These are phyloP conservation scores for Tetradesmus obliquus DNA, from an alignment of 139 green algal genomes.

Conservation along the genomic window DNA sequence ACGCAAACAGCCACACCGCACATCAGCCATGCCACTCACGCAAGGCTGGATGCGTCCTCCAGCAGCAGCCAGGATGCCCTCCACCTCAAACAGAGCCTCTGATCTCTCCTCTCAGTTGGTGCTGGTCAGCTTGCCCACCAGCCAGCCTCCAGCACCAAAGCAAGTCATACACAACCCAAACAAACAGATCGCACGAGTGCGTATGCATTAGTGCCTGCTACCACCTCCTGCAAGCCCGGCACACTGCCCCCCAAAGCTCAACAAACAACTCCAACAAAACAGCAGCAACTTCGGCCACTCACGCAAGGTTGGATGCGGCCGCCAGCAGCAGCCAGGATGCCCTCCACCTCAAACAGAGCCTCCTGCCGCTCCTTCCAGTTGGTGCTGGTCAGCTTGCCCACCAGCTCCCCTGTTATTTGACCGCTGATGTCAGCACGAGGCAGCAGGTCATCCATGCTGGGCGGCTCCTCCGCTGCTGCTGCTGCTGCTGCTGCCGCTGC, in stretches of 20 bases:
- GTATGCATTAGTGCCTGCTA: too few species aligned
- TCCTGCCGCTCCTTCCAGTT: slow-evolving; percentile 97
- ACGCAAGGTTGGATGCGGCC: slow-evolving; percentile 66
- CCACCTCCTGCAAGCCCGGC: too few species aligned
- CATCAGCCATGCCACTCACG: not conserved
- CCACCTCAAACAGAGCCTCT: slow-evolving; percentile 85
- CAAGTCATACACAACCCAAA: slow-evolving; percentile 66
- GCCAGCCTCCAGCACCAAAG: slow-evolving; percentile 71
- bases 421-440: slow-evolving; percentile 82
- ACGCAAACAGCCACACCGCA: too few species aligned
- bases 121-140: slow-evolving; percentile 68
- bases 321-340: slow-evolving; percentile 68
- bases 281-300: not conserved
- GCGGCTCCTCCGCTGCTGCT: slow-evolving; percentile 51
- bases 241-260: too few species aligned
- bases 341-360: slow-evolving; percentile 86
- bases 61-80: slow-evolving; percentile 70
- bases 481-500: slow-evolving; percentile 27
- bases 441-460: slow-evolving; percentile 75
- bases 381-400: slow-evolving; percentile 62
- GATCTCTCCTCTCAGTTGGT: slow-evolving; percentile 96
- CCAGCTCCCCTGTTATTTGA: slow-evolving; percentile 70
- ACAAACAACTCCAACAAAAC: too few species aligned
- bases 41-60: slow-evolving; percentile 57
- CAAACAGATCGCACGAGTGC: too few species aligned